Base-by-base conservation (phyloP, 306 rosid genomes). In the Corylus heterophylla region DNA sequence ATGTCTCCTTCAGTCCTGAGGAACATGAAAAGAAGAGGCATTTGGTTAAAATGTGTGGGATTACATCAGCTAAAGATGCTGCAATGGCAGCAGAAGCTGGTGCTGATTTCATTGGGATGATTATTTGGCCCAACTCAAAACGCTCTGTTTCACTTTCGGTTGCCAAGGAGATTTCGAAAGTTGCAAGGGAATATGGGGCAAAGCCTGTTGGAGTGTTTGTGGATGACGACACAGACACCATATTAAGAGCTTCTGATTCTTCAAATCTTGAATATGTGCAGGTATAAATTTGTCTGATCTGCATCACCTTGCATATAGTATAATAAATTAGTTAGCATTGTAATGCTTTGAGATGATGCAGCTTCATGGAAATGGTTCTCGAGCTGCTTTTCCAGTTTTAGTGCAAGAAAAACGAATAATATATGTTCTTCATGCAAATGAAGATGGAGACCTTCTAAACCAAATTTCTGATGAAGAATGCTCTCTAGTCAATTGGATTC, bases 1-100 rank as follows among this genome's bases (percentile, higher is more conserved):
- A 77, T 35, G 86, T 50, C 81, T 79, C 87, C 39, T 39, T 54
- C 61, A 73, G 79, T 20, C 52, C 66, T 16, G 86, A 82, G 78
- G 90, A 62, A 56, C 85, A 25, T 25, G 82, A 71, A 79, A 92
- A 77, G 89, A 69, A 76, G 48, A 76, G 80, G 71, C 90, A 90
- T 74, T 86, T 90, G 77, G 93, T 91, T 82, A 95, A 92, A 90
- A 95, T 95, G 98, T 94, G 98, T 6, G 98, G 99, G 51, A 88
- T 95, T 63, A 89, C 99, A 79, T 91, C 98, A 51, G 90, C 94
- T 48, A 88, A 84, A 82, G 99, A 95, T 90, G 98, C 96, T 61
- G 94, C 93, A 44, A 69, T 90, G 91, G 99, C 97, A 50, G 91
- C 96, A n/a, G 94, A 91, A 86, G 95, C 99, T 77, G 98, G 99